Conservation (phyloP, 2,329 filamentous ascomycete genomes). For the Chaetomium globosum region DNA sequence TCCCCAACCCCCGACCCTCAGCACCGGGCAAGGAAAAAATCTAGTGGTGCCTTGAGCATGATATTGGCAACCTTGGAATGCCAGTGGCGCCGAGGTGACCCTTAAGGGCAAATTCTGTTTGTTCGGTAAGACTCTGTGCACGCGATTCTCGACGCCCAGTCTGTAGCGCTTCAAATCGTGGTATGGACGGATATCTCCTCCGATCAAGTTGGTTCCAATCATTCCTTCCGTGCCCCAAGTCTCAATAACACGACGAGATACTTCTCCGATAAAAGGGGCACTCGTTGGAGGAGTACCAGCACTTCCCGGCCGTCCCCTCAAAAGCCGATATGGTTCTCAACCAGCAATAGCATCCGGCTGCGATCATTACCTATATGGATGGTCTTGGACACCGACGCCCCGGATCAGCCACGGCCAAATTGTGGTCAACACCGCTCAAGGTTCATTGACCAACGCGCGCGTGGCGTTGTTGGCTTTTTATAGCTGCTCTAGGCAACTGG, state of each 20-base stretch:
- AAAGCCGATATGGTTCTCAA: too few species aligned
- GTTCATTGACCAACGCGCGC: not conserved
- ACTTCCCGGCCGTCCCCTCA: too few species aligned
- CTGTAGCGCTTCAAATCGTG: not conserved
- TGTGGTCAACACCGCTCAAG: not conserved
- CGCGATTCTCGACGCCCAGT: not conserved
- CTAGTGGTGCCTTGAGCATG: not conserved
- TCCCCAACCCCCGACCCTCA: too few species aligned
- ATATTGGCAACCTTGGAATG: not conserved
- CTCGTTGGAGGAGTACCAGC: too few species aligned
- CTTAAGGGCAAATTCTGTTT: not conserved
- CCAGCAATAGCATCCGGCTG: too few species aligned
- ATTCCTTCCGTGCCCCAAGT: too few species aligned
- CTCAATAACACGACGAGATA: too few species aligned
- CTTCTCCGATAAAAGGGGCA: too few species aligned
- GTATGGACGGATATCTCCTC: too few species aligned
- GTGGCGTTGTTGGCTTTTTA: not conserved
- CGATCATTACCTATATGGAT: too few species aligned
- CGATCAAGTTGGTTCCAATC: too few species aligned
- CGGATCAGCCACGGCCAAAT: not conserved
- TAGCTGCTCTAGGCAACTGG: not conserved
- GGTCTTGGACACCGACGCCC: not conserved
- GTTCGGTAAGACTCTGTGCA: not conserved
- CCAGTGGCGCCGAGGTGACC: not conserved
- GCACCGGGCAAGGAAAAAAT: too few species aligned